Percentiles rank a stretch among this genome's conserved stretches.
These are phyloP conservation scores for Fusarium fujikuroi DNA, from an alignment of 2,329 filamentous ascomycete species.

Conservation along the genomic window DNA sequence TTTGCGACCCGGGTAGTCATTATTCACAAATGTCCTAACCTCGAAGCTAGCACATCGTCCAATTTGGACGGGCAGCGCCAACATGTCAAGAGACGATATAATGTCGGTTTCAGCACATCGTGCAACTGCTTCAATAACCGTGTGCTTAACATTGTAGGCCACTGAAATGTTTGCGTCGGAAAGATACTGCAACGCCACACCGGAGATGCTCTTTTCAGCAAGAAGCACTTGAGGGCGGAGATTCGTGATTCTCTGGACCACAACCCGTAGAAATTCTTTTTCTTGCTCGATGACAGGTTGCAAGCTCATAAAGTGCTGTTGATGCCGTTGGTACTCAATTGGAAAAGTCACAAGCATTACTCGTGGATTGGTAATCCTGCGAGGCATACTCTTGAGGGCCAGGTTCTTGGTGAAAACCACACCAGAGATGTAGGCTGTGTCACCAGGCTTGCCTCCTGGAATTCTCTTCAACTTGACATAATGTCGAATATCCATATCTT, in stretches of 20 bases:
- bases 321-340: slow-evolving; percentile 92
- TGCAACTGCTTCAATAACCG: slow-evolving; percentile 93
- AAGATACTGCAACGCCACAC: slow-evolving; percentile 87
- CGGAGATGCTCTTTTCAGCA: slow-evolving; percentile 93
- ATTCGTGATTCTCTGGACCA: slow-evolving; percentile 90
- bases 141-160: slow-evolving; percentile 95
- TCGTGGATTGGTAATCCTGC: slow-evolving; percentile 83
- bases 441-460: slow-evolving; percentile 85
- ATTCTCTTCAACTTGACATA: slow-evolving; percentile 99
- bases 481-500: slow-evolving; percentile 96
- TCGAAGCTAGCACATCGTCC: slow-evolving; percentile 89
- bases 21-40: slow-evolving; percentile 93
- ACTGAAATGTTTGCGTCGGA: slow-evolving; percentile 91
- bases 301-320: slow-evolving; percentile 93
- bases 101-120: slow-evolving; percentile 91
- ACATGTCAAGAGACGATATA: slow-evolving; percentile 94
- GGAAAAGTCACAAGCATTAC: slow-evolving; percentile 95
- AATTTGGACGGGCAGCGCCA: slow-evolving; percentile 77
- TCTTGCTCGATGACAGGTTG: slow-evolving; percentile 98
- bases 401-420: slow-evolving; percentile 98
- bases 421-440: slow-evolving; percentile 96
- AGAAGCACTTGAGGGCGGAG: slow-evolving; percentile 86
- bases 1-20: slow-evolving; percentile 76
- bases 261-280: slow-evolving; percentile 88
- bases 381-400: slow-evolving; percentile 94